Evolutionary conservation across 176 grass and related monocot species (phyloP), one percentile per base, ranked within the genome.

Genomic region (Microstegium vimineum): DNA sequence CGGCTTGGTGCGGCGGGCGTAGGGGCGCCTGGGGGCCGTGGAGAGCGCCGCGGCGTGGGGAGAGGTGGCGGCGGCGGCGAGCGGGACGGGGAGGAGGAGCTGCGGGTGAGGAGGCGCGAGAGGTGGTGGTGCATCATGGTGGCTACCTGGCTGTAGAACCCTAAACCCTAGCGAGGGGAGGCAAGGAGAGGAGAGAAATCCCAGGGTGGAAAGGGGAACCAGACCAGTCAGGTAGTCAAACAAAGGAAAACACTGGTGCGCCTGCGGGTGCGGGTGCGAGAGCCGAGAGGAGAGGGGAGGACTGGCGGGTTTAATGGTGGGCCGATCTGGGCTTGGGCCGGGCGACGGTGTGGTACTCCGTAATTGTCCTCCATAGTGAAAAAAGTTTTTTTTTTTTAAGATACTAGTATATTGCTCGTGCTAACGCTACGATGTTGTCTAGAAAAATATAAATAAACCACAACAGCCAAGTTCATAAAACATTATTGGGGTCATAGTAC

Each of bases 121-220:
- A 88, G 83, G 75, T 80, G 87, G 40, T 37, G 62, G 65, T 68
- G 73, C 89, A 94, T 94, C 71, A 83, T 56, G 45, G 86, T 60
- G 56, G 54, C 46, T 17, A 16, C 4, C 43, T 49, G 46, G 47
- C 82, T 45, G 79, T 66, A 68, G 84, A 91, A 86, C 76, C 89
- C 86, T 89, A 87, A 83, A 84, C 83, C 84, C 76, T 86, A 75
- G 60, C 60, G 40, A 61, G 40, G 71, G 43, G 43, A 43, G 22
- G 40, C 13, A 6, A 6, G 27, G 4, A 45, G 35, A 60, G 60
- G 17, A 13, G 16, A 28, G 34, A 67, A 37, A n/a, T 36, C 33
- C 8, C 18, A 35, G 65, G 18, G 35, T 5, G 25, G 23, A 35
- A 36, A 36, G 37, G 41, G 43, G 42, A 42, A 42, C 10, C 49